A percentile compares a stretch with the other conserved stretches of the same genome.
These are phyloP conservation scores for Zygotorulaspora chibaensis DNA, from an alignment of 805 yeast species.

Conservation along the genomic window DNA sequence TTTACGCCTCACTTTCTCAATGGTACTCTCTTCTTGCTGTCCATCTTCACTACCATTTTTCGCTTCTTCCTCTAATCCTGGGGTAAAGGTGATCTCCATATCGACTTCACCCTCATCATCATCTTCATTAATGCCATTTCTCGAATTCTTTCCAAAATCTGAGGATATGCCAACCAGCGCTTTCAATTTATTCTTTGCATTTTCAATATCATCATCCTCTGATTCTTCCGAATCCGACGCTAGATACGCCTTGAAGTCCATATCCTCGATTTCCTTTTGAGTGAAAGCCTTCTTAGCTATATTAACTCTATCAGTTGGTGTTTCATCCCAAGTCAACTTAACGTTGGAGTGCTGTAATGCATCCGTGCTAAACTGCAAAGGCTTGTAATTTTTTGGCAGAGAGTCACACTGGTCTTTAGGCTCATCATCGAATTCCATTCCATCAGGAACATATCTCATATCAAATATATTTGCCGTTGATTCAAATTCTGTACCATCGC, in stretches of 20 bases:
- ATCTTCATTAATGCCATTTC: slow-evolving; percentile 21
- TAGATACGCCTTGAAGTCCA: slow-evolving; percentile 88
- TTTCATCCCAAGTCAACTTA: slow-evolving; percentile 96
- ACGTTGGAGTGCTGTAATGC: slow-evolving; percentile 96
- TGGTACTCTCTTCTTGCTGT: slow-evolving; percentile 62
- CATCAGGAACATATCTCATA: slow-evolving; percentile 88
- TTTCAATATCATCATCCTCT: slow-evolving; percentile 40
- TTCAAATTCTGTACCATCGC: slow-evolving; percentile 95
- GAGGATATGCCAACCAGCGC: slow-evolving; percentile 46
- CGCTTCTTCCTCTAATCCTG: slow-evolving; percentile 58
- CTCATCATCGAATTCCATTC: slow-evolving; percentile 76
- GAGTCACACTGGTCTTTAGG: slow-evolving; percentile 70
- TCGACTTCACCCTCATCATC: slow-evolving; percentile 67
- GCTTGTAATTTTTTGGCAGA: slow-evolving; percentile 75
- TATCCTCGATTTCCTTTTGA: slow-evolving; percentile 81
- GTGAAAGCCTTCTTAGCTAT: slow-evolving; percentile 77
- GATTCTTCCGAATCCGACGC: slow-evolving; percentile 70
- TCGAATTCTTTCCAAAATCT: slow-evolving; percentile 30
- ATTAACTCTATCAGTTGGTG: slow-evolving; percentile 82
- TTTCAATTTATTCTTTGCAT: slow-evolving; percentile 55
- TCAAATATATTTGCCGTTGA: slow-evolving; percentile 94
- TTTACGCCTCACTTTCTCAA: slow-evolving; percentile 76
- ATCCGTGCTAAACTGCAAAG: slow-evolving; percentile 79
- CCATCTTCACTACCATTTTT: slow-evolving; percentile 32
- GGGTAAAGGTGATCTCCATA: slow-evolving; percentile 94